phyloP scores from a whole-genome alignment of 108 stramenopile genomes.

The Conticribra guillardii region DNA sequence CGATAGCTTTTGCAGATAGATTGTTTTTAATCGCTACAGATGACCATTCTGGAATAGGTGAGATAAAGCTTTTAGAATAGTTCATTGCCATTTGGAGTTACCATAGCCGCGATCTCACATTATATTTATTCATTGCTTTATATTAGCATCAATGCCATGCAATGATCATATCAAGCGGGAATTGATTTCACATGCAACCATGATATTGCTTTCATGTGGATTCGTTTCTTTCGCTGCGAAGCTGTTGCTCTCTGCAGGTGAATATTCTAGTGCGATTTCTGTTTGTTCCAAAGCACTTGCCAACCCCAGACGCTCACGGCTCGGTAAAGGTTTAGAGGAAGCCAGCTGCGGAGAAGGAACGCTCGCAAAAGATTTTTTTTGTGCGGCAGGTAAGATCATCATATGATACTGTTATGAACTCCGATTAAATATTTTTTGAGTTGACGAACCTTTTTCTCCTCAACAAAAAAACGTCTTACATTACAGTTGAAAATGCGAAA shows the following conservation, averaged over 20 bases:
- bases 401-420: background rate
- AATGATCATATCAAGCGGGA: slow-evolving; percentile 4
- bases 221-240: slow-evolving; percentile 20
- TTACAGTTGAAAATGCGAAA: slow-evolving; percentile 13
- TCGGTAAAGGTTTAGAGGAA: background rate
- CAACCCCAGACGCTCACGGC: slow-evolving; percentile 6
- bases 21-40: slow-evolving; percentile 23
- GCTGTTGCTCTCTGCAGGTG: slow-evolving; percentile 25
- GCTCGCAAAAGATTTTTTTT: background rate
- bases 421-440: background rate
- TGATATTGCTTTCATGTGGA: slow-evolving; percentile 26
- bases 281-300: slow-evolving; percentile 17
- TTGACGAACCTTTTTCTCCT: background rate
- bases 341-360: background rate
- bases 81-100: background rate
- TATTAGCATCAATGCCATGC: background rate
- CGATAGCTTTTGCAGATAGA: slow-evolving; percentile 18
- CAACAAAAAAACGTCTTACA: background rate
- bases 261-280: slow-evolving; percentile 22
- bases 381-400: background rate
- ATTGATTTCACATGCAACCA: slow-evolving; percentile 35
- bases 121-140: background rate
- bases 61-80: background rate
- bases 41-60: background rate
- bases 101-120: background rate